These are phyloP conservation scores for Pichia manshurica DNA, from an alignment of 805 yeast genomes.

Conservation along the genomic window DNA sequence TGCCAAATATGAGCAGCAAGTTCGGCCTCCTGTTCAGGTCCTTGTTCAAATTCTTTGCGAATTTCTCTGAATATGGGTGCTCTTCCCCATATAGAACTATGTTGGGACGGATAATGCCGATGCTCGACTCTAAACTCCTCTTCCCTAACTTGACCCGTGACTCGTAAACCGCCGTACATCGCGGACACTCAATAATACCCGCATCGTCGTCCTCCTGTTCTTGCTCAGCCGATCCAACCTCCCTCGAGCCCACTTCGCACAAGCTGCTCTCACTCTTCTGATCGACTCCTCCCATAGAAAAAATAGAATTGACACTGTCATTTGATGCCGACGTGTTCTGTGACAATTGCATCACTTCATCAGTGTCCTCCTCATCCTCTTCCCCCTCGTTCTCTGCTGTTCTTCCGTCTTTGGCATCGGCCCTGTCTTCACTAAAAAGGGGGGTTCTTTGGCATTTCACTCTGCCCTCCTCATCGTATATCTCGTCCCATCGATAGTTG, in stretches of 20 bases:
- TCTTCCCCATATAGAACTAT: slow-evolving; percentile 92
- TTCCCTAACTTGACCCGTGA: slow-evolving; percentile 65
- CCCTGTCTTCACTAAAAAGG: not conserved
- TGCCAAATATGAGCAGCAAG: slow-evolving; percentile 81
- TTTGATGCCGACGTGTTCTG: not conserved
- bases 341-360: slow-evolving; percentile 6
- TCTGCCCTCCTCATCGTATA: slow-evolving; percentile 33
- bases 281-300: slow-evolving; percentile 30
- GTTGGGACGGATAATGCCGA: slow-evolving; percentile 80
- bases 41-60: slow-evolving; percentile 60
- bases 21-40: slow-evolving; percentile 73
- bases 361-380: not conserved
- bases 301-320: slow-evolving; percentile 1
- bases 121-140: slow-evolving; percentile 60
- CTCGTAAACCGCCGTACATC: slow-evolving; percentile 52
- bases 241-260: not conserved
- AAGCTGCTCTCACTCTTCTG: slow-evolving; percentile 11
- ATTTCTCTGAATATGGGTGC: slow-evolving; percentile 80
- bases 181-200: slow-evolving; percentile 65
- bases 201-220: slow-evolving; percentile 42
- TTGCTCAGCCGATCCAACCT: not conserved
- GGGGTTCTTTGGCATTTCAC: not conserved
- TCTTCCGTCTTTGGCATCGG: not conserved
- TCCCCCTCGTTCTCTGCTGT: not conserved
- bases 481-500: slow-evolving; percentile 52